These are phyloP conservation scores for Globisporangium barbulae DNA, from an alignment of 352 stramenopile species.

Conservation along the genomic window DNA sequence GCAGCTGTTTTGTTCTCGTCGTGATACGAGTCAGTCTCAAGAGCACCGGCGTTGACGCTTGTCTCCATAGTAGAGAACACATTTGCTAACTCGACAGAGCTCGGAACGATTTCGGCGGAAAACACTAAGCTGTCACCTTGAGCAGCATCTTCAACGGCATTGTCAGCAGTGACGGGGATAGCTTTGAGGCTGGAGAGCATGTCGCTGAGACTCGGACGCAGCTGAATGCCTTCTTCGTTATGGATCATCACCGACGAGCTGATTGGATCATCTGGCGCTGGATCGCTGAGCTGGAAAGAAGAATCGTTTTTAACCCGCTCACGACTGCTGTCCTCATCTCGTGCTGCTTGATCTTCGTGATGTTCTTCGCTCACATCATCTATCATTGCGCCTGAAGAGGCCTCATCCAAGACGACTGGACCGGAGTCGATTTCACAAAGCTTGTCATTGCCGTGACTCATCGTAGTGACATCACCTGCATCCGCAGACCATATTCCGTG, in stretches of 20 bases:
- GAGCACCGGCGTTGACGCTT: not conserved
- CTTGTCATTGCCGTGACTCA: not conserved
- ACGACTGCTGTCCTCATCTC: not conserved
- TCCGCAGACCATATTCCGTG: not conserved
- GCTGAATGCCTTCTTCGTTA: not conserved
- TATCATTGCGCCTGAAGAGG: not conserved
- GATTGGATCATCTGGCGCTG: not conserved
- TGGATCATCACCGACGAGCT: not conserved
- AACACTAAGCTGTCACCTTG: not conserved
- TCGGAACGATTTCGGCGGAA: not conserved
- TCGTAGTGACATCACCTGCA: not conserved
- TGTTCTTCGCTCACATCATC: not conserved
- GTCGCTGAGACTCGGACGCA: not conserved
- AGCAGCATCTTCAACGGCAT: not conserved
- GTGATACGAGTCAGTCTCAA: not conserved
- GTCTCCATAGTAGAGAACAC: not conserved
- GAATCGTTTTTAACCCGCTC: not conserved
- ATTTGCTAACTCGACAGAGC: not conserved
- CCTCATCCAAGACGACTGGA: not conserved
- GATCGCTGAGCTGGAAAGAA: not conserved
- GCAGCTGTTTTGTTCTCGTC: not conserved
- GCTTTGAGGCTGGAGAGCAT: not conserved
- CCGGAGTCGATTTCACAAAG: not conserved
- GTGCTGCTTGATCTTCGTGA: not conserved
- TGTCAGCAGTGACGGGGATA: not conserved